Percentiles rank a stretch among this genome's conserved stretches.
phyloP scores from a whole-genome alignment of 2,329 filamentous ascomycete species.

The Microdochium bolleyi region DNA sequence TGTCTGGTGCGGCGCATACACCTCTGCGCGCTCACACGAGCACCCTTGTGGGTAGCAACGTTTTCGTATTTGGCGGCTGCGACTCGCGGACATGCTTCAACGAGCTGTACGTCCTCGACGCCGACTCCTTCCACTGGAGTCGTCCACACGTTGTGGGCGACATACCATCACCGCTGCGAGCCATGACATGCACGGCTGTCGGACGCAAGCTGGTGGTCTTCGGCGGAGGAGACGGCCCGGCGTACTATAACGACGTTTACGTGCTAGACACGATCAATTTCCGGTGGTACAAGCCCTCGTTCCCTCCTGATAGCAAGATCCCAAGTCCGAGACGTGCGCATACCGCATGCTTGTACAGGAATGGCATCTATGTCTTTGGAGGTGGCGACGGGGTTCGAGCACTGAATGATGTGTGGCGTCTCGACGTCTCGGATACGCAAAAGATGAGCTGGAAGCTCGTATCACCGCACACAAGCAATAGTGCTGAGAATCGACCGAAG shows the following conservation, averaged over 20 bases:
- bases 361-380: constrained; percentile 65
- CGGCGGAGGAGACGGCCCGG: constrained; percentile 61
- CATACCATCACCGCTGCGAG: constrained; percentile 55
- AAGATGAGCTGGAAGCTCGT: constrained; percentile 65
- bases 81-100: constrained; percentile 61
- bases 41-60: constrained; percentile 57
- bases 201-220: constrained; percentile 65
- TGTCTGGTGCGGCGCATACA: constrained; percentile 54
- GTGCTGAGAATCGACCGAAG: constrained; percentile 51
- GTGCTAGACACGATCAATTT: constrained; percentile 65
- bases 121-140: constrained; percentile 64
- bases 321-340: constrained; percentile 57
- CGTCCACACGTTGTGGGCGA: constrained; percentile 57
- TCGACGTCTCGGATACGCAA: constrained; percentile 57
- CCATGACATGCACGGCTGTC: constrained; percentile 66
- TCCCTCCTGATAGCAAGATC: constrained; percentile 27
- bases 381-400: constrained; percentile 64
- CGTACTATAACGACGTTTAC: constrained; percentile 66
- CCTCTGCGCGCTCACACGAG: constrained; percentile 59
- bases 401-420: constrained; percentile 65
- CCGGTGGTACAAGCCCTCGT: constrained; percentile 50
- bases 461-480: constrained; percentile 31
- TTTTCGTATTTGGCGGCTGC: constrained; percentile 63
- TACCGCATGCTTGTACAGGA: constrained; percentile 64
- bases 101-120: constrained; percentile 61